Percentiles rank a stretch among this genome's conserved stretches.
Evolutionary conservation across 75 land plant genomes (phyloP).

Genomic region (Larix kaempferi): DNA sequence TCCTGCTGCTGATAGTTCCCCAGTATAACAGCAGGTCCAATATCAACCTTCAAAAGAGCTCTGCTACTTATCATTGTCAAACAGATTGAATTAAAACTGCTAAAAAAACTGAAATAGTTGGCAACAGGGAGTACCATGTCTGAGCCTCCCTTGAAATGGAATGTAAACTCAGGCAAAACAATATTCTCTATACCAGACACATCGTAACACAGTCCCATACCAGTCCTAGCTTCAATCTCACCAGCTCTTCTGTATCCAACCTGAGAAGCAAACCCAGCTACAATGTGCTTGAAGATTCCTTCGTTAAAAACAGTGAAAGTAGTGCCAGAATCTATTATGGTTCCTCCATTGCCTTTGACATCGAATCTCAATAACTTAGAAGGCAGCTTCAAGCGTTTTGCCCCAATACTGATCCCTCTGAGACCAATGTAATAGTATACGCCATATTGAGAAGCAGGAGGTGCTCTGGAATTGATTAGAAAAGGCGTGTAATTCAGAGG

Average conservation of each 20-base stretch:
- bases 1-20: constrained; percentile 74
- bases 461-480: too few species aligned
- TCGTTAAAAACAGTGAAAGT: constrained; percentile 33
- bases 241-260: constrained; percentile 22
- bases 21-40: constrained; percentile 46
- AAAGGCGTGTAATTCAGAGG: too few species aligned
- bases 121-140: constrained; percentile 39
- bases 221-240: constrained; percentile 25
- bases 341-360: constrained; percentile 43
- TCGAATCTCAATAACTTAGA: constrained; percentile 16
- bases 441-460: not conserved
- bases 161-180: constrained; percentile 24
- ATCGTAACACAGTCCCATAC: constrained; percentile 44
- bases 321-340: constrained; percentile 69
- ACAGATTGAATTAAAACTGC: constrained; percentile 14
- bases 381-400: constrained; percentile 37
- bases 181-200: constrained; percentile 12
- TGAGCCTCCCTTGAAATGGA: constrained; percentile 56
- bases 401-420: constrained; percentile 37
- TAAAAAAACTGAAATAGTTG: constrained; percentile 35
- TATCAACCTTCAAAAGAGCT: not conserved
- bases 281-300: constrained; percentile 15
- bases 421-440: constrained; percentile 56
- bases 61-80: constrained; percentile 26
- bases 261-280: constrained; percentile 20